These are phyloP conservation scores for Sugiyamaella marilandica DNA, from an alignment of 805 yeast genomes.

Conservation along the genomic window DNA sequence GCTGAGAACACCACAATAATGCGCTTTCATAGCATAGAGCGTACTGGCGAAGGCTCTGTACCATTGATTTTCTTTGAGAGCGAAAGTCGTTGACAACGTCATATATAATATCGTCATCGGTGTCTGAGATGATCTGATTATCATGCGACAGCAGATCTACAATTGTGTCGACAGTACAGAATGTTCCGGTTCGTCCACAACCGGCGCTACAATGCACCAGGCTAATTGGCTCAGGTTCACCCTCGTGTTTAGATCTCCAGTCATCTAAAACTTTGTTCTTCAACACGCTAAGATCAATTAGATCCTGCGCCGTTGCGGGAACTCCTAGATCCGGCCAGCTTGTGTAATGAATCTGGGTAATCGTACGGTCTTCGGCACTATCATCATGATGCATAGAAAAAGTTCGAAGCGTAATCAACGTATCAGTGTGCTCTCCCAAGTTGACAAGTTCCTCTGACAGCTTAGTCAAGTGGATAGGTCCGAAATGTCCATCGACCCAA, in stretches of 20 bases:
- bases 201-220: slow-evolving; percentile 95
- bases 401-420: slow-evolving; percentile 37
- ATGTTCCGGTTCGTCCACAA: slow-evolving; percentile 94
- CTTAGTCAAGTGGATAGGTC: slow-evolving; percentile 25
- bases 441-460: slow-evolving; percentile 23
- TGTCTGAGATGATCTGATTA: neutral
- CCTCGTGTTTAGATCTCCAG: neutral
- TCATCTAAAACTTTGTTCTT: slow-evolving; percentile 37
- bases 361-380: slow-evolving; percentile 15
- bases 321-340: slow-evolving; percentile 88
- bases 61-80: slow-evolving; percentile 77
- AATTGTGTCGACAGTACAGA: slow-evolving; percentile 42
- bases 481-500: slow-evolving; percentile 63
- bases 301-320: slow-evolving; percentile 53
- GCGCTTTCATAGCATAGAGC: slow-evolving; percentile 66
- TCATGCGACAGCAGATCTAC: slow-evolving; percentile 35
- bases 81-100: slow-evolving; percentile 63
- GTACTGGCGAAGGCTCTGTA: slow-evolving; percentile 72
- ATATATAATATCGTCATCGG: slow-evolving; percentile 49
- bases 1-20: slow-evolving; percentile 24
- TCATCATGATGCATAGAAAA: slow-evolving; percentile 42
- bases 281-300: slow-evolving; percentile 51
- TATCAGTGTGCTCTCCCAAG: slow-evolving; percentile 15
- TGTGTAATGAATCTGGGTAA: slow-evolving; percentile 69
- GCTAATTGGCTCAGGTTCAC: slow-evolving; percentile 11